Evolutionary conservation across 1,284 basidiomycete genomes (phyloP), one percentile per base, ranked within the genome.

Genomic region (Ustilago cynodontis): DNA sequence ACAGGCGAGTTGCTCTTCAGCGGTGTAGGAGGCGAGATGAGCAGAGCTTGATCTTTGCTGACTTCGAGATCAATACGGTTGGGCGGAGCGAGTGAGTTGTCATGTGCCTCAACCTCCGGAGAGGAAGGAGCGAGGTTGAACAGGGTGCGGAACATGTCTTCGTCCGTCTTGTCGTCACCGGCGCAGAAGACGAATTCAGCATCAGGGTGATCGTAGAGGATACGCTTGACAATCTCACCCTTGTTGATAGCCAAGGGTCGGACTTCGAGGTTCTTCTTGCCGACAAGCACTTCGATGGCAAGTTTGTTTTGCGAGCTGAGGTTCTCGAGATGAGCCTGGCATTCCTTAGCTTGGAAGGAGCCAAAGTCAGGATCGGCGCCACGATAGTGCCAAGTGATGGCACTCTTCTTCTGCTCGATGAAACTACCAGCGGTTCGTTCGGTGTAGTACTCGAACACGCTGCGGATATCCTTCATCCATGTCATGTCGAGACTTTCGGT

Each of bases 191-290:
- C 90, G 86, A 98, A 96, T 86, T 97, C 93, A 53, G 93, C 92
- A 76, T 97, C 94, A 1, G 94, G 92, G 88, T 98, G 92, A 85
- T 92, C 88, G 89, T 95, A 98, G 68, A 98, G 86, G 65, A 98
- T 91, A 52, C 95, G 89, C 88, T 95, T 94, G 80, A 98, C 95
- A 82, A 98, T 98, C 88, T 98, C 96, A 65, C 96, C 96, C 90
- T 99, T 98, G 90, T 98, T 98, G 81, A 98, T 91, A 0, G 94
- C 95, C 62, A 93, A 89, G 39, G 95, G 96, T 65, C 96, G 91
- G 26, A 98, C 95, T 88, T 99, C 96, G 59, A 99, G 89, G 87
- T 98, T 98, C 91, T 98, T 98, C 89, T 98, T 98, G 37, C 96
- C 96, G 22, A 88, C 86, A 26, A 88, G 75, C 47, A 82, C 86